Base-by-base conservation (phyloP, 2,329 filamentous ascomycete genomes). In the Colletotrichum tanaceti region DNA sequence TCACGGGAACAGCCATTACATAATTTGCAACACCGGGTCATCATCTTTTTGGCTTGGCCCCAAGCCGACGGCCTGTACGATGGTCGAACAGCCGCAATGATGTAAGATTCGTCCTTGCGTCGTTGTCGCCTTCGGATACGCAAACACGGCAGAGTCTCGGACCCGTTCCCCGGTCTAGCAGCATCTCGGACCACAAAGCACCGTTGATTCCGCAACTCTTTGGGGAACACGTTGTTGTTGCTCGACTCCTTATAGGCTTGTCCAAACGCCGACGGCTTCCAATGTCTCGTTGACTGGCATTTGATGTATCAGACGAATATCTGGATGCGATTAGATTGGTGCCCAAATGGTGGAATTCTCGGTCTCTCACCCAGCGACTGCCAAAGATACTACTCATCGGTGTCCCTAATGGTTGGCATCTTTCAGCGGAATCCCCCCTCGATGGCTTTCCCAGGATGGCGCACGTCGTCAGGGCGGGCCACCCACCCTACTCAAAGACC, bases 121-220 rank as follows among this genome's bases (percentile, higher is more conserved):
- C 32, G 32, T 35, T 35, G 28, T 50, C 13, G 24, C 32, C 44
- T 39, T n/a, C 22, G 10, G 7, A 7, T 43, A 32, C 32, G 24
- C 35, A 49, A n/a, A 38, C 46, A 41, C 49, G 44, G 28, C 46
- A 59, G 22, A 44, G 50, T 61, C 55, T 47, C 20, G 32, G 55
- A 20, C 39, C 62, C 50, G 35, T 61, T 57, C 62, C 66, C 62
- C 55, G 57, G 55, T 50, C 14, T 65, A 60, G 47, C 63, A 55
- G 35, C 44, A 60, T 20, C 62, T 61, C 62, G 53, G 66, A 68
- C 65, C 53, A 35, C 61, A 54, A 47, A 54, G 50, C 35, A 41
- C 55, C 55, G 62, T 65, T 66, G 66, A 61, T 66, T 57, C 66
- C 63, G 66, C 66, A 69, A 69, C 44, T 50, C 43, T 59, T 59